Conservation (phyloP, 148 eudicot genomes). For the Silene latifolia region DNA sequence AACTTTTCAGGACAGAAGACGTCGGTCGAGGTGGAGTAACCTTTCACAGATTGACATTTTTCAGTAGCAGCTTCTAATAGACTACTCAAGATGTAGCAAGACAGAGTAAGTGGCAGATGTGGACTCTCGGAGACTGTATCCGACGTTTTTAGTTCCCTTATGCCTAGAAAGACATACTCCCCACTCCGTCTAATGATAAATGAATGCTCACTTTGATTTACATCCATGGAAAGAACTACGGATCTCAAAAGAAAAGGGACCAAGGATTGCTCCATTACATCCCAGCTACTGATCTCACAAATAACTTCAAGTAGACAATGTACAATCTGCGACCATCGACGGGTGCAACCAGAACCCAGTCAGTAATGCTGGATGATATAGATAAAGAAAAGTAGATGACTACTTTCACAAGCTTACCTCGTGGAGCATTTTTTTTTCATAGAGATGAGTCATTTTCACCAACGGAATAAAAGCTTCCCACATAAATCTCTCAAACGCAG, state of each 20-base stretch:
- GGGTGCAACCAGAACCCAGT: conserved; percentile 9
- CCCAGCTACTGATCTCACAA: conserved; percentile 61
- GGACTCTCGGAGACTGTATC: conserved; percentile 10
- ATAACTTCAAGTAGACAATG: conserved; percentile 62
- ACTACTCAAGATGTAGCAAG: conserved; percentile 62
- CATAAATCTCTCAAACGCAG: conserved; percentile 46
- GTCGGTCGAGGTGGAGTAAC: conserved; percentile 22
- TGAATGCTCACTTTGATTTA: conserved; percentile 46
- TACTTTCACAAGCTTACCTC: conserved; percentile 46
- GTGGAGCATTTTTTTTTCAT: conserved; percentile 50
- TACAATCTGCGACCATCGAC: conserved; percentile 42
- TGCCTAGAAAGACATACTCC: conserved; percentile 24
- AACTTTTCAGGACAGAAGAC: conserved; percentile 32
- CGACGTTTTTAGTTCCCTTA: conserved; percentile 23
- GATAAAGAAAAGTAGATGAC: background rate
- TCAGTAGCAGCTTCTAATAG: conserved; percentile 53
- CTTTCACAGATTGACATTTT: conserved; percentile 30
- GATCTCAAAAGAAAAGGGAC: conserved; percentile 64
- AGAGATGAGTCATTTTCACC: conserved; percentile 44
- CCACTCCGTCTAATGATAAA: conserved; percentile 46
- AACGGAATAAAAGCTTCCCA: conserved; percentile 62
- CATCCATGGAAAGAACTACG: conserved; percentile 60
- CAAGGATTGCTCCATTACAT: conserved; percentile 50
- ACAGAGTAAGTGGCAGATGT: conserved; percentile 45
- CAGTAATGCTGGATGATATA: conserved; percentile 5